Base-by-base conservation (phyloP, 2,329 filamentous ascomycete genomes). In the Pseudogymnoascus sp. region DNA sequence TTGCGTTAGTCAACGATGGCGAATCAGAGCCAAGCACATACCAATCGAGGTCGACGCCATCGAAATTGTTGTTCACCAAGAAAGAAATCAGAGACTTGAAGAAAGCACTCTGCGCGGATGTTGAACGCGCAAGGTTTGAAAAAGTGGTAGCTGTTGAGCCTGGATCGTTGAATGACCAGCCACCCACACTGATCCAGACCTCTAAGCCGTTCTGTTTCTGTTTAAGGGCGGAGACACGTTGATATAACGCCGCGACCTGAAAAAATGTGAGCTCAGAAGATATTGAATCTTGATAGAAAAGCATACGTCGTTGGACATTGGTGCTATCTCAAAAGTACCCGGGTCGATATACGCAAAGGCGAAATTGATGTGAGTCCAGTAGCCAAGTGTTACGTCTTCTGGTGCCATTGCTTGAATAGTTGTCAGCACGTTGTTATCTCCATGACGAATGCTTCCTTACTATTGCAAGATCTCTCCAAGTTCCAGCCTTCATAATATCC, bases 1-100 rank as follows among this genome's bases (percentile, higher is more conserved):
- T 25, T n/a, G 25, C n/a, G 23, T 21, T 16, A 12, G 16, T 21
- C 34, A 16, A 21, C 18, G 18, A 21, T 16, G 16, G 11, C 25
- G n/a, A 12, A 16, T 40, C 23, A 61, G 36, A 61, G 60, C 16
- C 18, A 61, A 36, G 11, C 34, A 43, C 36, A 16, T 46, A 61
- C 78, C 77, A 80, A 65, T 80, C 75, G 16, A 81, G 67, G 61
- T 80, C 77, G 1, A 79, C 69, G 2, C 77, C 77, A 64, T 77
- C 75, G 59, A 80, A 78, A 3, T 71, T 70, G 66, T 78, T 78
- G 5, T 69, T 72, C 4, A 66, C 37, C 65, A 80, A 70, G 65
- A 81, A 80, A 1, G 63, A 61, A 3, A 75, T 63, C 0, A 79
- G 66, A 0, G 70, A 73, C 1, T 68, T 63, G 62, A 76, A 72